A percentile compares a stretch with the other conserved stretches of the same genome.
phyloP scores from a whole-genome alignment of 2,329 filamentous ascomycete species.

The Alternaria triticina region DNA sequence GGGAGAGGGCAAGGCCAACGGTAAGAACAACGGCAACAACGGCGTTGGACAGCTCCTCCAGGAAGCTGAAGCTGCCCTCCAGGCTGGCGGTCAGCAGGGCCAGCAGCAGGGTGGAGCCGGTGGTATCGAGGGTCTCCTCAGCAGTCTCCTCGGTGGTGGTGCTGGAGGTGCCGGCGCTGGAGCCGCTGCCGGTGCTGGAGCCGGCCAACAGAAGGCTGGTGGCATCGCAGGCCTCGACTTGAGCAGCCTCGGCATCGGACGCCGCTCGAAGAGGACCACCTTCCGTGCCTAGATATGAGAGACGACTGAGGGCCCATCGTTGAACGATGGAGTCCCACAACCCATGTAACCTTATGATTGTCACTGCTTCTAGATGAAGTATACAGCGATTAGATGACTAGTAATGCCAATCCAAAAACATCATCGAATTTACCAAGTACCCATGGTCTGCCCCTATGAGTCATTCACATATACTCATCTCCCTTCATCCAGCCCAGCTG shows the following conservation, averaged over 20 bases:
- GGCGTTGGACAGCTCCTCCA: conserved; percentile 5
- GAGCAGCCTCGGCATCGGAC: conserved; percentile 9
- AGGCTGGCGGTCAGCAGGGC: conserved; percentile 13
- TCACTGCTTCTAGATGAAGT: neutral
- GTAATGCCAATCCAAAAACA: neutral
- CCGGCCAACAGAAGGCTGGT: conserved; percentile 3
- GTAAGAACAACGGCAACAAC: neutral
- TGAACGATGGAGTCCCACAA: neutral
- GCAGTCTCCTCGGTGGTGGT: neutral
- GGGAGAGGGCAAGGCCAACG: conserved; percentile 9
- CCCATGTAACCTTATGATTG: neutral
- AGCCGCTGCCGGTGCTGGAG: conserved; percentile 1
- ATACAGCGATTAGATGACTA: neutral
- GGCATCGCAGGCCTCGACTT: conserved; percentile 8
- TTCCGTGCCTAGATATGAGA: conserved; percentile 17
- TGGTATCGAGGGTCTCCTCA: neutral
- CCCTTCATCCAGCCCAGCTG: conserved; percentile 23
- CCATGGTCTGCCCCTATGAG: neutral
- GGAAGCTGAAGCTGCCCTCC: conserved; percentile 11
- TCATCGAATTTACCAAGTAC: neutral
- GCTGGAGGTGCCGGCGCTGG: conserved; percentile 9
- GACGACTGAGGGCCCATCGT: neutral
- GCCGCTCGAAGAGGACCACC: conserved; percentile 13
- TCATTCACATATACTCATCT: neutral
- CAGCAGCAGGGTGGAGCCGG: conserved; percentile 6